These are phyloP conservation scores for Cyclotella distinguenda DNA, from an alignment of 108 stramenopile genomes.

Conservation along the genomic window DNA sequence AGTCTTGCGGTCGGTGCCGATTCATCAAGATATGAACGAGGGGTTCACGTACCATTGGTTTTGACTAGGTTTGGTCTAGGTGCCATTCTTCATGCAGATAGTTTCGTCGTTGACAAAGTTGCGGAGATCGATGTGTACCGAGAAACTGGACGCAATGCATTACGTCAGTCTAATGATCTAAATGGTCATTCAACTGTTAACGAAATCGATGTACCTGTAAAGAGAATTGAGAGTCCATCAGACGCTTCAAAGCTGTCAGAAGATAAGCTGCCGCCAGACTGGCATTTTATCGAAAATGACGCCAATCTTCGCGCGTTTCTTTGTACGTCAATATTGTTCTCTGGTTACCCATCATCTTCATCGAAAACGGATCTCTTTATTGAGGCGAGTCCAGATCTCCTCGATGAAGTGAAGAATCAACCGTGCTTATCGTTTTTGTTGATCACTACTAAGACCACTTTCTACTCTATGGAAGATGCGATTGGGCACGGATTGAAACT, in stretches of 20 bases:
- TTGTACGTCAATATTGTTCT: conserved; percentile 53
- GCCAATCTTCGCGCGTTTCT: conserved; percentile 56
- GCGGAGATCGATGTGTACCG: conserved; percentile 18
- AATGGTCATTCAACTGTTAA: background rate
- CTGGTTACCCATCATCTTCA: conserved; percentile 50
- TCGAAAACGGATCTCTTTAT: conserved; percentile 9
- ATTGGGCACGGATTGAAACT: conserved; percentile 8
- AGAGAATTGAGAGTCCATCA: background rate
- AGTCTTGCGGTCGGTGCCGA: conserved; percentile 74
- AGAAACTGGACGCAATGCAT: background rate
- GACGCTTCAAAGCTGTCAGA: background rate
- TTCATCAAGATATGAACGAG: conserved; percentile 74
- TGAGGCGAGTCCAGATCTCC: conserved; percentile 20
- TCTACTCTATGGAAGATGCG: conserved; percentile 37
- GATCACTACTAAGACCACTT: background rate
- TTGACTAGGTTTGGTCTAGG: conserved; percentile 69
- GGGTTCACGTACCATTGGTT: conserved; percentile 75
- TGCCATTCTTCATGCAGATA: conserved; percentile 71
- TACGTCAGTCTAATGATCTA: background rate
- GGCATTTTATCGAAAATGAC: conserved; percentile 46
- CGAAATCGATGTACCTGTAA: background rate
- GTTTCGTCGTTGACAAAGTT: conserved; percentile 44
- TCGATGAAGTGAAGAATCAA: conserved; percentile 25
- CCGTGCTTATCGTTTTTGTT: conserved; percentile 8
- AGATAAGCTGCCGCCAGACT: conserved; percentile 4